phyloP scores from a whole-genome alignment of 2,329 filamentous ascomycete species.

The Elsinoe ampelina region DNA sequence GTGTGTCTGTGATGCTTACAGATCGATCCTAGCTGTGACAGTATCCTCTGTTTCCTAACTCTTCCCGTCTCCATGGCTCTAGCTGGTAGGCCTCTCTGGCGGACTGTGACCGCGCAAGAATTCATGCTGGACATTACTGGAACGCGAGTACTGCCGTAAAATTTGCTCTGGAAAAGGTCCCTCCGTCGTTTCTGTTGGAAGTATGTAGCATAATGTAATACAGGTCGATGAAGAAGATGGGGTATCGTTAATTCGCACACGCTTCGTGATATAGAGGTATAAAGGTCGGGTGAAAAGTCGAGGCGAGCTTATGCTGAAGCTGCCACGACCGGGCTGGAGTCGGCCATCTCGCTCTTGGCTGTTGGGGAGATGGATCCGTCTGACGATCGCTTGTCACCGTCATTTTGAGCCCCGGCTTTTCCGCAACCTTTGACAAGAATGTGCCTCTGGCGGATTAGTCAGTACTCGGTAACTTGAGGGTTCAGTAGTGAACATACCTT shows the following conservation, averaged over 20 bases:
- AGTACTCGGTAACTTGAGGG: slow-evolving; percentile 26
- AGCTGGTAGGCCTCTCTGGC: neutral
- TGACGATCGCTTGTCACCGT: slow-evolving; percentile 26
- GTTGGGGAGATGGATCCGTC: slow-evolving; percentile 28
- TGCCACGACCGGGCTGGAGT: slow-evolving; percentile 25
- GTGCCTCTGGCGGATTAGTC: slow-evolving; percentile 44
- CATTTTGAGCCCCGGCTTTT: slow-evolving; percentile 35
- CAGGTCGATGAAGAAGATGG: slow-evolving; percentile 14
- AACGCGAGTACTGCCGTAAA: slow-evolving; percentile 2
- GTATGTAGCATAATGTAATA: slow-evolving; percentile 13
- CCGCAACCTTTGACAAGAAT: slow-evolving; percentile 60
- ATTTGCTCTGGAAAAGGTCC: slow-evolving; percentile 2
- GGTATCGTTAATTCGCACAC: slow-evolving; percentile 16
- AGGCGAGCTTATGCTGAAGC: slow-evolving; percentile 18
- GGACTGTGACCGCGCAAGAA: slow-evolving; percentile 9
- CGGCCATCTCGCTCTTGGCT: slow-evolving; percentile 25
- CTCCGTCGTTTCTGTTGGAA: neutral
- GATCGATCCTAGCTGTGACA: neutral
- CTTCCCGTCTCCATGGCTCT: neutral
- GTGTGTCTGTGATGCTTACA: no score
- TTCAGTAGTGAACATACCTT: slow-evolving; percentile 63
- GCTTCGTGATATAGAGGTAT: slow-evolving; percentile 10
- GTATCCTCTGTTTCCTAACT: neutral
- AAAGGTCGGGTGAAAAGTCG: slow-evolving; percentile 2
- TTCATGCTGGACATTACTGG: slow-evolving; percentile 3